Percentiles rank a stretch among this genome's conserved stretches.
These are phyloP conservation scores for Echeveria elegans DNA, from an alignment of 164 flowering plant species.

Conservation along the genomic window DNA sequence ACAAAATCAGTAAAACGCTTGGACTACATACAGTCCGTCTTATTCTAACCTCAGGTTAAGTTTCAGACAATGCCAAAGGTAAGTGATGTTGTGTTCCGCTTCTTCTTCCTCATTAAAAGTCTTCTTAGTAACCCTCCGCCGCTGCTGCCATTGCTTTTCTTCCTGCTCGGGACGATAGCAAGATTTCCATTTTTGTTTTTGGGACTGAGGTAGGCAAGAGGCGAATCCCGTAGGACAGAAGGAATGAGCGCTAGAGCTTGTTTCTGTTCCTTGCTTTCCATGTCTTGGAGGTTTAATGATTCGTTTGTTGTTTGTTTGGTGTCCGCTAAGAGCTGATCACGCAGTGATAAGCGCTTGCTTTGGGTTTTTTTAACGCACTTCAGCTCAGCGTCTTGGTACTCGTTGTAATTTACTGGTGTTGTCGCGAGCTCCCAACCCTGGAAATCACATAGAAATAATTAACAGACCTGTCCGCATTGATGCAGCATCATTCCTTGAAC, in stretches of 20 bases:
- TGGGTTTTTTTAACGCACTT: slow-evolving; percentile 17
- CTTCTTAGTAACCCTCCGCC: slow-evolving; percentile 44
- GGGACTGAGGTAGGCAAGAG: slow-evolving; percentile 12
- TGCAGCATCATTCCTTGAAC: too few relatives aligned
- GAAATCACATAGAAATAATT: slow-evolving; percentile 14
- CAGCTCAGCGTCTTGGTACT: too few relatives aligned
- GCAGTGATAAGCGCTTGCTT: slow-evolving; percentile 42
- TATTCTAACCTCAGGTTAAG: background rate
- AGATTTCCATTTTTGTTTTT: slow-evolving; percentile 23
- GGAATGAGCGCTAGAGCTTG: slow-evolving; percentile 10
- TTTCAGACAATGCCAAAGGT: slow-evolving; percentile 13
- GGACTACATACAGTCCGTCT: background rate
- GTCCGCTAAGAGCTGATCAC: slow-evolving; percentile 60
- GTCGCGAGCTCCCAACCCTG: slow-evolving; percentile 73
- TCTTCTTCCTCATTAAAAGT: slow-evolving; percentile 58
- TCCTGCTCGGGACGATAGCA: slow-evolving; percentile 51
- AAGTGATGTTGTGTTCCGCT: slow-evolving; percentile 23
- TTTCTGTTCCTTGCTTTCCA: slow-evolving; percentile 21
- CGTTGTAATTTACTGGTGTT: slow-evolving; percentile 72
- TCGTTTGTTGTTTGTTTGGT: slow-evolving; percentile 24
- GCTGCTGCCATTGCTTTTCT: slow-evolving; percentile 32
- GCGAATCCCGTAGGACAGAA: slow-evolving; percentile 12
- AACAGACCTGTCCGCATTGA: too few relatives aligned
- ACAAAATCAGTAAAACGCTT: background rate
- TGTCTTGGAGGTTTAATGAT: slow-evolving; percentile 29